Conservation (phyloP, 73 alveolate genomes). For the Durusdinium trenchii region DNA sequence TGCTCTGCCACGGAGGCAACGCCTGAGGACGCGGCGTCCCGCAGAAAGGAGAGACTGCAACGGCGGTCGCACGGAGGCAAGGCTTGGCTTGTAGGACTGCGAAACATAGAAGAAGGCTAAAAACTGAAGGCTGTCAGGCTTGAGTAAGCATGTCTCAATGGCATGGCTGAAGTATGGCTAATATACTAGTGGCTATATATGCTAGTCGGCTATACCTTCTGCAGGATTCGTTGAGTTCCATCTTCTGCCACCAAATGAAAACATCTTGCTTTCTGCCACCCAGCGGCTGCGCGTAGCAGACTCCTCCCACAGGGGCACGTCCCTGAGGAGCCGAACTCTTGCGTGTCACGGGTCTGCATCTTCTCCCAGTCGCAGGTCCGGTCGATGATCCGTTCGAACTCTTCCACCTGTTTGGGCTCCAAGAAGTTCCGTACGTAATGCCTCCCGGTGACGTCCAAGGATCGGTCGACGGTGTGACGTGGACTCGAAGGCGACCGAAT, state of each 20-base stretch:
- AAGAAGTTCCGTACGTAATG: conserved; percentile 85
- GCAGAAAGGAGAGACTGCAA: neutral
- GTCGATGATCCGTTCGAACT: conserved; percentile 77
- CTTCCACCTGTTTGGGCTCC: conserved; percentile 91
- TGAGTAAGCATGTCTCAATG: no score
- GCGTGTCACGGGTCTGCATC: conserved; percentile 90
- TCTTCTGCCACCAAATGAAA: no score
- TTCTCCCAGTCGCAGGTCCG: conserved; percentile 84
- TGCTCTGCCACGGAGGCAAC: conserved; percentile 85
- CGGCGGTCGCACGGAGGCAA: no score
- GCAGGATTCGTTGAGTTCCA: no score
- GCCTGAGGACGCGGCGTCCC: neutral
- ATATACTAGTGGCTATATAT: neutral
- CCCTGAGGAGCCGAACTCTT: conserved; percentile 75
- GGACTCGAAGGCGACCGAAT: no score
- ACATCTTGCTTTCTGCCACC: neutral
- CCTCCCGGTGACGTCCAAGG: no score
- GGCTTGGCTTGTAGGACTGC: no score
- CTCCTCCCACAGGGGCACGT: conserved; percentile 89
- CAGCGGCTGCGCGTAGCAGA: conserved; percentile 34
- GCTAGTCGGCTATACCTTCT: no score
- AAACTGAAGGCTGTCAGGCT: no score
- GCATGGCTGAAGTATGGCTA: neutral
- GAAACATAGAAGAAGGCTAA: no score
- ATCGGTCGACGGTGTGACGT: no score